Evolutionary conservation across 768 basidiomycete genomes (phyloP), one percentile per base, ranked within the genome.

Genomic region (Cystobasidium onofrii): DNA sequence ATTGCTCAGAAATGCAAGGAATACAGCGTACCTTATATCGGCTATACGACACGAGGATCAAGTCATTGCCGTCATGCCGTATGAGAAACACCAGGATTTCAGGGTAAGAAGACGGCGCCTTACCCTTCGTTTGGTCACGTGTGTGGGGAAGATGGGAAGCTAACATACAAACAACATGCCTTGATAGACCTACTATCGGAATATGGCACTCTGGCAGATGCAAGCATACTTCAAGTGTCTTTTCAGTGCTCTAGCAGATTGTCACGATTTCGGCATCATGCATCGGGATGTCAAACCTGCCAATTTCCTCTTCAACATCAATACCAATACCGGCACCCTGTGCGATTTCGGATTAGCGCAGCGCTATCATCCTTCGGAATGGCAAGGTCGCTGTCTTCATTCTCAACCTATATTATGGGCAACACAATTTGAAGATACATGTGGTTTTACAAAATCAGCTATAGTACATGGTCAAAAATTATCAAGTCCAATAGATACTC

Each of bases 251-350:
- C 81, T 98, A 67, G 87, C 89, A 61, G 92, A 95, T 78, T 89
- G 92, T 0, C 96, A 99, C 80, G 86, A 89, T 78, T 92, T 97
- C 79, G 96, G 94, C 23, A 98, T 99, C 81, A 97, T 99, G 63
- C 96, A 99, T 82, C 91, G 96, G 73, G 96, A 99, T 83, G 97
- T 99, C 83, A 99, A 99, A 80, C 96, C 96, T 33, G 91, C 93
- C 54, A 99, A 99, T 81, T 87, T 99, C 33, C 86, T 99, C 43
- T 92, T 29, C 94, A 98, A 98, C 80, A 88, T 91, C 43, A 86
- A 85, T 43, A 89, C 88, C 7, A 89, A 89, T 12, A 84, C 87
- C 15, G 96, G 96, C 27, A 90, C 89, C 0, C 83, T 99, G 9
- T 92, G 91, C 76, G 96, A 98, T 81, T 96, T 97, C 80, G 96